These are phyloP conservation scores for Aureobasidium sp. DNA, from an alignment of 2,329 filamentous ascomycete species.

Conservation along the genomic window DNA sequence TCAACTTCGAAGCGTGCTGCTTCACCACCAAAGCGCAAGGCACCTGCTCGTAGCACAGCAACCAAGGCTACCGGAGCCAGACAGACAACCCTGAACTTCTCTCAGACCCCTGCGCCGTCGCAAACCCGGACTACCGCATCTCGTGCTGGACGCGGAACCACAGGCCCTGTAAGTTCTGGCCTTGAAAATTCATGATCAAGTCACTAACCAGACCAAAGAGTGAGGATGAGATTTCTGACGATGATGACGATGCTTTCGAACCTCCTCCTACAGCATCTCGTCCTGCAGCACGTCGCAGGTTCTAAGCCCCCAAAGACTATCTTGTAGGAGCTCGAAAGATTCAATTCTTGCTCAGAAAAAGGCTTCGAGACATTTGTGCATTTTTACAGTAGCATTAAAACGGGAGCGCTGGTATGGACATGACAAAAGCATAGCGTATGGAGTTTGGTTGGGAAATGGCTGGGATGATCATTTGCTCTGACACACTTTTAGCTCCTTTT, in stretches of 20 bases:
- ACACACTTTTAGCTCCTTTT: slow-evolving; percentile 6
- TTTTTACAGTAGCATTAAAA: not conserved
- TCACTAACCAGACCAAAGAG: slow-evolving; percentile 20
- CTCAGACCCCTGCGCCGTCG: slow-evolving; percentile 28
- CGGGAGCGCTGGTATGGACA: not conserved
- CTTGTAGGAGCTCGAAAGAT: not conserved
- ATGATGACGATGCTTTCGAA: slow-evolving; percentile 33
- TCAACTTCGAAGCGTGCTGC: slow-evolving; percentile 20
- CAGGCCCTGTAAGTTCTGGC: slow-evolving; percentile 34
- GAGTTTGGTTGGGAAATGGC: not conserved
- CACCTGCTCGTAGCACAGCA: slow-evolving; percentile 17
- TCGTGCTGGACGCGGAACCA: slow-evolving; percentile 27
- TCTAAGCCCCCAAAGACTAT: not conserved
- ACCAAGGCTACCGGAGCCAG: slow-evolving; percentile 24
- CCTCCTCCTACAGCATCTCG: slow-evolving; percentile 21
- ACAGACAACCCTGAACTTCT: slow-evolving; percentile 38
- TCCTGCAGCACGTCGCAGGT: slow-evolving; percentile 16
- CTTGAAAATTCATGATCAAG: not conserved
- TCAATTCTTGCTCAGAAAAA: not conserved
- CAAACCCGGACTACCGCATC: slow-evolving; percentile 26
- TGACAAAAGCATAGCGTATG: slow-evolving; percentile 6
- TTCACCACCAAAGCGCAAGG: slow-evolving; percentile 26
- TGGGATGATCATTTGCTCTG: slow-evolving; percentile 3
- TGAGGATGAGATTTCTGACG: slow-evolving; percentile 34
- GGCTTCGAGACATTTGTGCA: not conserved